Evolutionary conservation across 1,139 yeast genomes (phyloP).

Genomic region (Geotrichum fermentans): DNA sequence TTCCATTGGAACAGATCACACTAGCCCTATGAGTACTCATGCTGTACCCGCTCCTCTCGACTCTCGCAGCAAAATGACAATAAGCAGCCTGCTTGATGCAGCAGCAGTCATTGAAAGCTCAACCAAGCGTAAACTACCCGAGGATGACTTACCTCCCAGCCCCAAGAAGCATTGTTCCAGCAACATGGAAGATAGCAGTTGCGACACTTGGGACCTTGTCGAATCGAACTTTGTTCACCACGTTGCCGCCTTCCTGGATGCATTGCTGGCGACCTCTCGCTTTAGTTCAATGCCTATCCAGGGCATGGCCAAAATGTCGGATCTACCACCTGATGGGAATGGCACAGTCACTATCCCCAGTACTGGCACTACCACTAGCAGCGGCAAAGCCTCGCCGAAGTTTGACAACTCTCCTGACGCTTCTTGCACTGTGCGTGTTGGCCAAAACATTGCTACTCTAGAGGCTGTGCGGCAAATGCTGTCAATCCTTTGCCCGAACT

Average conservation of each 20-base stretch:
- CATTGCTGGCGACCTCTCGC: conserved; percentile 10
- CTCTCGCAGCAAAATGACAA: conserved; percentile 25
- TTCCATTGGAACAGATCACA: conserved; percentile 1
- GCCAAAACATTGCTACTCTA: conserved; percentile 31
- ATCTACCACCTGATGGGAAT: conserved; percentile 18
- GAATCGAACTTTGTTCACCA: conserved; percentile 15
- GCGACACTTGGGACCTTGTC: conserved; percentile 18
- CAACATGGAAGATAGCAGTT: conserved; percentile 11
- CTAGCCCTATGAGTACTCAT: conserved; percentile 11
- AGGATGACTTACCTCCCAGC: background rate
- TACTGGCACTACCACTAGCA: conserved; percentile 5
- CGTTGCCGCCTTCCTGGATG: conserved; percentile 15
- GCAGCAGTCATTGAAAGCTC: conserved; percentile 28
- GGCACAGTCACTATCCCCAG: conserved; percentile 18
- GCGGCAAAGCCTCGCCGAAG: background rate
- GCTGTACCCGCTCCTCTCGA: background rate
- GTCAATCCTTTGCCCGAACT: conserved; percentile 25
- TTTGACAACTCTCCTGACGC: conserved; percentile 8
- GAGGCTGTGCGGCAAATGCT: conserved; percentile 37
- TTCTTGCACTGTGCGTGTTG: conserved; percentile 19
- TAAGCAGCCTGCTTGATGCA: conserved; percentile 31
- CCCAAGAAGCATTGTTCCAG: background rate
- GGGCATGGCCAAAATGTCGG: conserved; percentile 14
- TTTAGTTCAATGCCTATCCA: conserved; percentile 14
- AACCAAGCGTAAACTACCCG: conserved; percentile 3